Evolutionary conservation across 2,329 filamentous ascomycete genomes (phyloP), one percentile per base, ranked within the genome.

Genomic region (Alternaria conjuncta): DNA sequence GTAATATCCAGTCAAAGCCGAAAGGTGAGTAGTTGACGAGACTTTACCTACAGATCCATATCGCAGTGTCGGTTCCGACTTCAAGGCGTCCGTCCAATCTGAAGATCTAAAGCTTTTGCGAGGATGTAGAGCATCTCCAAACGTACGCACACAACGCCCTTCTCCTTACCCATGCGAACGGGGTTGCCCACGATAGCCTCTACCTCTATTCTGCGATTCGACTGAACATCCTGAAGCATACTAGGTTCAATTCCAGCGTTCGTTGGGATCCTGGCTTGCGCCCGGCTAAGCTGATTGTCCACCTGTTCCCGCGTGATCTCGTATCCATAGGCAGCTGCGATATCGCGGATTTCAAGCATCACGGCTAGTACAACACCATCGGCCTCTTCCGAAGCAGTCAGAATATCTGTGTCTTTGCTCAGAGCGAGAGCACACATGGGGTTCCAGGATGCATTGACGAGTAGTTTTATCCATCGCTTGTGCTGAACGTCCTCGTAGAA

Each of bases 401-500:
- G 75, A 71, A 87, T 86, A 0, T 82, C 73, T 1, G 85, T 83
- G 20, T 87, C 87, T 60, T 86, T 84, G 45, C 82, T 81, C 0
- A 85, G 81, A 0, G 86, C 85, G 1, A 89, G 78, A 0, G 87
- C 87, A 45, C 86, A 88, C 36, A 89, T 81, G 0, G 87, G 85
- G 67, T 90, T 90, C 85, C 86, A 89, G 0, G 86, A 82, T 2
- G 84, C 87, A 70, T 90, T 90, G 75, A 87, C 81, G 0, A 89
- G 78, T 0, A 90, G 82, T 74, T 90, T 90, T 56, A 82, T 81
- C 88, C 88, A 90, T 8, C 88, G 82, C 56, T 85, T 82, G 0
- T 82, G 73, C 65, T 90, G 87, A 9, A 90, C 82, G 64, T 90
- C 82, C 5, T 83, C 80, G 41, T 85, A 81, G 6, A 86, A 76